Base-by-base conservation (phyloP, 2,329 filamentous ascomycete species). In the Aspergillus felis region DNA sequence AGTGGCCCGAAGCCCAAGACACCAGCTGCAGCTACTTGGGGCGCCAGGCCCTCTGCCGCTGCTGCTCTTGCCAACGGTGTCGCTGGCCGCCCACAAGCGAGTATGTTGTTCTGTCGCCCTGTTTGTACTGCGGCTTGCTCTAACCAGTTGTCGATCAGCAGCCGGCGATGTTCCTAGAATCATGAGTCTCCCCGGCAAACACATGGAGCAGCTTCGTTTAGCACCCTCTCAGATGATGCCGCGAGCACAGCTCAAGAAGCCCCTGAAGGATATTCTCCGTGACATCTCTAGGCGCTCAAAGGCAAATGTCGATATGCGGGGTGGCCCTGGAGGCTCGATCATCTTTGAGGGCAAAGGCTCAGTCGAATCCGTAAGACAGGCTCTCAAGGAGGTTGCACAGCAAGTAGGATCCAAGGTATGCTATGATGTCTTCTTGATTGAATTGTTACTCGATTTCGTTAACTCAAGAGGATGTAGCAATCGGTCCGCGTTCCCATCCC, bases 221-320 rank as follows among this genome's bases (percentile, higher is more conserved):
- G 86, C 88, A 55, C 86, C 89, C 8, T 84, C 87, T 49, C 88
- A 94, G 71, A 84, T 97, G 71, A 83, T 90, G 50, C 87, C 91
- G 20, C 85, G 88, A 47, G 81, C 79, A 58, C 87, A 96, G 73
- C 80, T 97, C 68, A 95, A 90, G 81, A 91, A 91, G 66, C 91
- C 93, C 7, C 82, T 97, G 53, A 81, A 86, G 32, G 93, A 97
- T 64, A 87, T 94, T 63, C 80, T 97, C 70, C 90, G 91, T 72
- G 92, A 97, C 64, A 90, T 97, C 77, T 97, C 96, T 78, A 90
- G 89, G 76, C 90, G 89, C 71, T 96, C 91, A 59, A 92, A 93
- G 72, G 92, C 92, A 57, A 90, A 86, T 65, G 85, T 99, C 64
- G 87, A 89, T 65, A 88, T 92, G 82, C 85, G 85, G 57, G 84